These are phyloP conservation scores for Xerocomus nothofagi DNA, from an alignment of 1,284 basidiomycete genomes.

Conservation along the genomic window DNA sequence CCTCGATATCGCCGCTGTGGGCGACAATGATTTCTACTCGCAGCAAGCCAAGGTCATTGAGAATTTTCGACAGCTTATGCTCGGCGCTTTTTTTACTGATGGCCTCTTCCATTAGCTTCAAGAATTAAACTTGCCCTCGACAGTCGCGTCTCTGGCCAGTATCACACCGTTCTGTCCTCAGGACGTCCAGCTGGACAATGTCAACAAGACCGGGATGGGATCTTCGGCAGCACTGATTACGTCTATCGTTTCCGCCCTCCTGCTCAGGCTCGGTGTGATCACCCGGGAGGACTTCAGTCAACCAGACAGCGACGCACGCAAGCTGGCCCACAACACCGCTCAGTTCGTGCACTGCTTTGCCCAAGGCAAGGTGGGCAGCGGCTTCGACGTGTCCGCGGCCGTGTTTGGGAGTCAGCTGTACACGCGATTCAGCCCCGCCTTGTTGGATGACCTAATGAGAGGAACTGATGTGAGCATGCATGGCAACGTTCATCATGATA, in stretches of 20 bases:
- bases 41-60: constrained; percentile 75
- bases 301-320: constrained; percentile 46
- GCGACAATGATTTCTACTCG: constrained; percentile 98
- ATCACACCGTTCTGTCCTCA: constrained; percentile 78
- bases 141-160: constrained; percentile 57
- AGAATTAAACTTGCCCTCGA: constrained; percentile 57
- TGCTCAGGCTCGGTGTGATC: constrained; percentile 76
- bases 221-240: constrained; percentile 97
- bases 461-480: constrained; percentile 45
- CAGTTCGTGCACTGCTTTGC: constrained; percentile 96
- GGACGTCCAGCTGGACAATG: constrained; percentile 67
- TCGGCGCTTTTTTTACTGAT: constrained; percentile 10
- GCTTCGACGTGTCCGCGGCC: constrained; percentile 95
- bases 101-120: constrained; percentile 52
- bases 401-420: constrained; percentile 96
- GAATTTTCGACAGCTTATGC: neutral
- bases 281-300: constrained; percentile 47
- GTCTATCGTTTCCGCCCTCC: constrained; percentile 84
- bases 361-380: constrained; percentile 97
- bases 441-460: constrained; percentile 70
- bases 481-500: neutral
- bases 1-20: constrained; percentile 80
- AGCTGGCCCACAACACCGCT: constrained; percentile 87
- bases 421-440: constrained; percentile 80
- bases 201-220: constrained; percentile 98